Evolutionary conservation across 2,329 filamentous ascomycete genomes (phyloP).

Genomic region (Fusarium miscanthi): DNA sequence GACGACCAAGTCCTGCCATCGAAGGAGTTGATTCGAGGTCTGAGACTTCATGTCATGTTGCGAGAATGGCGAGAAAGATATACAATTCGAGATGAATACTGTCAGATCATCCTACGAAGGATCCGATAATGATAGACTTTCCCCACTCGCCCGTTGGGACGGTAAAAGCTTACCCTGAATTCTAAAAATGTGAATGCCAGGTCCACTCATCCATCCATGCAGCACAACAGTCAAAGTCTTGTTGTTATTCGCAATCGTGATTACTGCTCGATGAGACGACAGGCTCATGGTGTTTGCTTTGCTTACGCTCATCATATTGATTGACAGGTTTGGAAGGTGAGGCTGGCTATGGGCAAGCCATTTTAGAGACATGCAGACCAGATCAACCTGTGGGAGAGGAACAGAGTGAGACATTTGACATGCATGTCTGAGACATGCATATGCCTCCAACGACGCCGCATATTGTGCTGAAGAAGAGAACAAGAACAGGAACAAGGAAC

Average conservation of each 20-base stretch:
- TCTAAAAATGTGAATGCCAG: constrained; percentile 7
- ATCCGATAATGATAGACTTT: constrained; percentile 15
- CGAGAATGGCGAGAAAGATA: not conserved
- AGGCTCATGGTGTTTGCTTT: constrained; percentile 2
- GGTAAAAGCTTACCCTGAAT: constrained; percentile 3
- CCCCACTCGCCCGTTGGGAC: constrained; percentile 6
- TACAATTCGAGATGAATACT: constrained; percentile 8
- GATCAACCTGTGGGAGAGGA: constrained; percentile 52
- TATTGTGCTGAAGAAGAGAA: constrained; percentile 34
- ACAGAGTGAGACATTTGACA: constrained; percentile 52
- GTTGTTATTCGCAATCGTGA: not conserved
- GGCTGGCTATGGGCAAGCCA: constrained; percentile 40
- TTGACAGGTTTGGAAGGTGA: constrained; percentile 13
- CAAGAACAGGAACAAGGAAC: not conserved
- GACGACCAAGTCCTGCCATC: constrained; percentile 14
- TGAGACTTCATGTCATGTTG: constrained; percentile 3
- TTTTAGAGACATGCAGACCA: constrained; percentile 41
- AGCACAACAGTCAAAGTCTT: not conserved
- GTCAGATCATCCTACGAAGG: constrained; percentile 32
- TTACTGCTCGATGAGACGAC: not conserved
- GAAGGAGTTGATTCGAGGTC: constrained; percentile 30
- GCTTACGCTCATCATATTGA: constrained; percentile 22
- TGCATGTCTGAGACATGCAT: constrained; percentile 52
- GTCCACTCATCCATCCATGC: constrained; percentile 12
- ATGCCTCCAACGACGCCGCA: constrained; percentile 39